Conservation (phyloP, 768 basidiomycete genomes). For the Fomitopsis serialis region DNA sequence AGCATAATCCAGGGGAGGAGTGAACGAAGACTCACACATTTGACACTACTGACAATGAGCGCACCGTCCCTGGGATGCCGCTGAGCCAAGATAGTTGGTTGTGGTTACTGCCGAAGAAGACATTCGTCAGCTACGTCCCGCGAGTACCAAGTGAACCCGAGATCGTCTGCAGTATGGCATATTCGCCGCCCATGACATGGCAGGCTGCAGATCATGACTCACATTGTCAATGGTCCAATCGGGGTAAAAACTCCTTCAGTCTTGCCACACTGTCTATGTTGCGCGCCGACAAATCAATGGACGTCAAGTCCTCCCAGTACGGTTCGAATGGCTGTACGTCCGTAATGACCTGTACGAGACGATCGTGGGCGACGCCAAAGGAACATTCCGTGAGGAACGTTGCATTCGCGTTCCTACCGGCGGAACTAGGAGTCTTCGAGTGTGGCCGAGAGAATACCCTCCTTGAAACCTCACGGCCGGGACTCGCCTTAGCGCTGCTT, state of each 20-base stretch:
- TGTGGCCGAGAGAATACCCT: conserved; percentile 26
- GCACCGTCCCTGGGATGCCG: conserved; percentile 64
- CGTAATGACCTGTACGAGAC: conserved; percentile 86
- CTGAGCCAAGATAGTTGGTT: conserved; percentile 79
- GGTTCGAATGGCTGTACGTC: conserved; percentile 94
- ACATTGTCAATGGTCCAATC: conserved; percentile 75
- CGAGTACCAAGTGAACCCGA: too few species aligned
- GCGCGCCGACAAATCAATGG: conserved; percentile 70
- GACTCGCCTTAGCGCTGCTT: conserved; percentile 6
- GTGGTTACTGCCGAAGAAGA: conserved; percentile 49
- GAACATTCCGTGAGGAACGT: conserved; percentile 95
- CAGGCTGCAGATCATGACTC: conserved; percentile 28
- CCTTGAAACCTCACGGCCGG: conserved; percentile 19
- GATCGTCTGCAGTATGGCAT: neutral
- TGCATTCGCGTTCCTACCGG: conserved; percentile 30
- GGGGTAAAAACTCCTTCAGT: conserved; percentile 86
- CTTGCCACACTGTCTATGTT: conserved; percentile 78
- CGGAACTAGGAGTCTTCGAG: conserved; percentile 4
- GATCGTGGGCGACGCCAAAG: conserved; percentile 90
- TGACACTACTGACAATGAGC: conserved; percentile 72
- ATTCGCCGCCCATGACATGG: neutral
- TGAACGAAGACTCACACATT: conserved; percentile 51
- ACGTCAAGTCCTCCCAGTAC: conserved; percentile 78
- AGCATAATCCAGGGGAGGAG: neutral
- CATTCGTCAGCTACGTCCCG: neutral